Evolutionary conservation across 139 green algal species (phyloP), one percentile per base, ranked within the genome.

Genomic region (Microglena sp.): DNA sequence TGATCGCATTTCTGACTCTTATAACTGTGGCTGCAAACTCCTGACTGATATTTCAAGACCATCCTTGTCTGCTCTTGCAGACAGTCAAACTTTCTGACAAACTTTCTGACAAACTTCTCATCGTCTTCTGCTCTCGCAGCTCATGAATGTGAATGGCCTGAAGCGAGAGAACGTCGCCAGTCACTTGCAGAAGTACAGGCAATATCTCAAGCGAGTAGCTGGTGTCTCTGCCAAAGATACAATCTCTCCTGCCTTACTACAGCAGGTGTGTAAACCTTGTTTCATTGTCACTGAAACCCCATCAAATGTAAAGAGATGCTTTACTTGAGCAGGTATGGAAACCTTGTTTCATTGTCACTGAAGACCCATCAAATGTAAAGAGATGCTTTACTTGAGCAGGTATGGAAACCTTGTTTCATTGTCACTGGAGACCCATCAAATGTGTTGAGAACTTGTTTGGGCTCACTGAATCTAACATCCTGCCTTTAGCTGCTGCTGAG

Each of bases 181-280:
- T 54, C 91, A 96, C 64, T 76, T 97, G 30, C 91, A 96, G 70
- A 97, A 97, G 78, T 94, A 95, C 78, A 84, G 91, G 28, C 63
- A 80, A 22, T 76, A 74, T 40, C 67, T 84, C 33, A 66, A 66
- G 59, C 59, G 59, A 5, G 33, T 66, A 11, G 33, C 33, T 11
- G 32, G 59, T 26, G 33, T 66, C 5, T n/a, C 59, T n/a, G 59
- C 34, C 11, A 50, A 50, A 11, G 40, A 11, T 15, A 11, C 40
- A 24, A 11, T 50, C 40, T 24, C 40, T 15, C 11, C 40, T 24
- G 40, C 40, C 11, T 24, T 15, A 11, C 40, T 50, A 15, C 40
- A 50, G 40, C 40, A 50, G n/a, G n/a, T n/a, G n/a, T n/a, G n/a
- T n/a, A n/a, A n/a, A n/a, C n/a, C n/a, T n/a, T n/a, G n/a, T n/a